Conservation (phyloP, 108 stramenopile species). For the Schizochytrium sp. region DNA sequence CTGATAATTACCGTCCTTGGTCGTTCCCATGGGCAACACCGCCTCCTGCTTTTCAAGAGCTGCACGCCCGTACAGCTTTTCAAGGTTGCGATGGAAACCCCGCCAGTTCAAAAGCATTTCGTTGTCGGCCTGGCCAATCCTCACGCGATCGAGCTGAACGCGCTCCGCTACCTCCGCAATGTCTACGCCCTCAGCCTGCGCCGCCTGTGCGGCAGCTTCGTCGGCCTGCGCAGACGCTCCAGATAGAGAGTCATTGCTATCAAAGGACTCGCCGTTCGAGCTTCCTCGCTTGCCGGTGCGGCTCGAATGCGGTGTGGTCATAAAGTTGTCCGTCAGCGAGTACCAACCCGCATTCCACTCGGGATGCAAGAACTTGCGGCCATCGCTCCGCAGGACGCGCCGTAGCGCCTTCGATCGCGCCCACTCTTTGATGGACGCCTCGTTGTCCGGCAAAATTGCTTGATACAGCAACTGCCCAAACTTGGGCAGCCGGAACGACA, state of each 20-base stretch:
- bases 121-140: not conserved
- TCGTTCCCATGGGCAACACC: not conserved
- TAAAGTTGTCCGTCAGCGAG: not conserved
- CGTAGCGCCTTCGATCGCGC: not conserved
- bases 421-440: slow-evolving; percentile 16
- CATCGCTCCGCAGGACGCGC: not conserved
- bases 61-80: not conserved
- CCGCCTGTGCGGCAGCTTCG: not conserved
- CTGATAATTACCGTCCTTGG: not conserved
- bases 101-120: not conserved
- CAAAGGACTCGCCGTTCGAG: not conserved
- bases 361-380: not conserved
- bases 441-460: slow-evolving; percentile 5
- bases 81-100: not conserved
- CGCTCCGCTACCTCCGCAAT: not conserved
- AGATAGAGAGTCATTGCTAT: not conserved
- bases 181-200: not conserved
- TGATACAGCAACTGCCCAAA: not conserved
- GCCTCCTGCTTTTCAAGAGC: slow-evolving; percentile 5
- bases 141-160: not conserved
- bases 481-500: slow-evolving; percentile 4
- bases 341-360: slow-evolving; percentile 1
- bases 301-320: not conserved
- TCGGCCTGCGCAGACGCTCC: not conserved
- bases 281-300: not conserved